Base-by-base conservation (phyloP, 1,139 yeast species). In the Taphrina pruni region DNA sequence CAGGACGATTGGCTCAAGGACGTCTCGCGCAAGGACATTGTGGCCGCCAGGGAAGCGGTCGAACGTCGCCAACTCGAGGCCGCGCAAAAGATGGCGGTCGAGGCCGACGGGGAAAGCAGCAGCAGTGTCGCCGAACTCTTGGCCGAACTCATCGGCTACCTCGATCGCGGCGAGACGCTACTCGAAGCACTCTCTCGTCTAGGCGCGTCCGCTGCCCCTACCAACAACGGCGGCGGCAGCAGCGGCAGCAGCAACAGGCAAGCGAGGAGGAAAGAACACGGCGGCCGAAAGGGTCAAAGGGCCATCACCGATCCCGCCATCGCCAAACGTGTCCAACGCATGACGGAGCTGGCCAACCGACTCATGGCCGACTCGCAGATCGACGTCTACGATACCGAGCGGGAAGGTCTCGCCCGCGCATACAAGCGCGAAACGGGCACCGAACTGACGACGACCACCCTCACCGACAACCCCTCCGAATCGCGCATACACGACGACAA, bases 131-230 rank as follows among this genome's bases (percentile, higher is more conserved):
- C 65, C 11, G 68, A 61, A 7, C 61, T 66, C 26, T 52, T 69
- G 7, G 67, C 56, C 11, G 72, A 73, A 0, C 73, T 88, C 20
- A 82, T 88, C 1, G 77, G 72, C 0, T 41, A 77, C 1, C 77
- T 89, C 54, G 84, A 86, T 52, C 85, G 88, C 0, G 88, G 86
- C 2, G 94, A 89, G 75, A 82, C 88, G 0, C 84, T 90, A 1
- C 72, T 87, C 76, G 93, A 88, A 73, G 86, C 88, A 0, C 77
- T 87, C 46, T 84, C 83, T 17, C 75, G 88, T 65, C 75, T 84
- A 56, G 70, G 65, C 41, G 2, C 32, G 4, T 26, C 32, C 32
- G 32, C 32, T 26, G 32, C 32, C 32, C 32, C 32, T 26, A 66
- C 60, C n/a, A 80, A 55, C 8, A 39, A 38, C 6, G 32, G 7